Base-by-base conservation (phyloP, 1,284 basidiomycete species). In the Pyrrhoderma lamaoense region DNA sequence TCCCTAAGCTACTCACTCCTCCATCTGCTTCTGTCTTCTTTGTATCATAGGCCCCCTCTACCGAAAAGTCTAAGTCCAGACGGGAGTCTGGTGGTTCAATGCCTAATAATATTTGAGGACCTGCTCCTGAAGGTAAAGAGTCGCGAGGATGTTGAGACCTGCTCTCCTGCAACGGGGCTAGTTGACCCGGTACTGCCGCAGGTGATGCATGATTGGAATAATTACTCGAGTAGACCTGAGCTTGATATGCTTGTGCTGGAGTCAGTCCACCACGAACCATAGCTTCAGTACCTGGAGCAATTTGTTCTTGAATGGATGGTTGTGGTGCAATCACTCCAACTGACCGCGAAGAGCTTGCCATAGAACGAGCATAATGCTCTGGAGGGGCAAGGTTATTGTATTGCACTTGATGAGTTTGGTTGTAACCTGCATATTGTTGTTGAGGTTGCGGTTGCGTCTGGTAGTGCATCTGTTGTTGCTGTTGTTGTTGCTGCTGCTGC, bases 191-290 rank as follows among this genome's bases (percentile, higher is more conserved):
- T 2, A n/a, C 27, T 22, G 39, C 35, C 8, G 37, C 43, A 39
- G 49, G 49, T 22, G 43, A 44, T 2, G 38, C 23, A 34, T 31
- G 60, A 36, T 53, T 63, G 56, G 53, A 60, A 54, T 68, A 65
- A 56, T 64, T 70, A 59, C 70, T 76, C 52, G 67, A 68, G 60
- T 82, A 82, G 38, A 86, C 73, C 63, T 88, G 83, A 4, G 79
- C 79, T 62, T 87, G 87, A 68, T 88, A 89, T 37, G 82, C 82
- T 65, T 89, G 87, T 9, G 85, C 83, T 43, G 84, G 79, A 4
- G 85, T 85, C 51, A 87, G 72, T 4, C 79, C 81, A 36, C 73
- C 68, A 49, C 67, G 70, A 25, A 73, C 70, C 44, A 73, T 63
- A 18, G 70, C 67, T 56, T 77, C 75, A 54, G 75, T 69, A 45